Base-by-base conservation (phyloP, 2,329 filamentous ascomycete species). In the Aspergillus fructus region DNA sequence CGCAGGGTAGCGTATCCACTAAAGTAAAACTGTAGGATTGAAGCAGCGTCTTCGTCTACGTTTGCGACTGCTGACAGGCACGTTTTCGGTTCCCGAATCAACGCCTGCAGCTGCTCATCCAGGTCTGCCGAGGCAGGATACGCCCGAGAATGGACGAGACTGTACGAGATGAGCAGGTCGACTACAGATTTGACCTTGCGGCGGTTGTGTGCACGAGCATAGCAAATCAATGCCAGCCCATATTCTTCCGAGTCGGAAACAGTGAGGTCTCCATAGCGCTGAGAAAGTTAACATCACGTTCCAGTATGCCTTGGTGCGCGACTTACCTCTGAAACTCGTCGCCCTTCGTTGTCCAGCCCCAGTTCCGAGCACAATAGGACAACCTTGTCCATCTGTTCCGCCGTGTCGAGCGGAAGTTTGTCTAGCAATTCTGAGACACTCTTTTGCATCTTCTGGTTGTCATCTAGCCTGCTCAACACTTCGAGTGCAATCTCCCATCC, bases 1-100 rank as follows among this genome's bases (percentile, higher is more conserved):
- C 93, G 89, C 19, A 97, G 80, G 0, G 92, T 96, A 21, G 93
- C 93, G 68, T 97, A 97, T 21, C 93, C 93, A 71, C 90, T 94
- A 9, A 97, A 85, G 76, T 93, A 89, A 60, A 89, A 89, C 47
- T 93, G 90, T 3, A 97, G 81, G 11, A 96, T 83, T 64, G 90
- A 84, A 8, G 93, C 93, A 7, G 91, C 93, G 69, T 93, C 89
- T 33, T 89, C 78, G 66, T 97, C 93, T 53, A 88, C 83, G 24
- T 83, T 82, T 5, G 90, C 89, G 53, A 93, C 85, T 30, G 84
- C 80, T 55, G 88, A 85, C 3, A 97, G 80, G 0, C 89, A 88
- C 13, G 84, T 76, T 64, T 88, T 88, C 12, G 92, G 89, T 51
- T 88, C 86, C 53, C 82, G 83, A 53, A 97, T 82, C 41, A 97